Evolutionary conservation across 768 basidiomycete genomes (phyloP).

Genomic region (Cubamyces lactineus): DNA sequence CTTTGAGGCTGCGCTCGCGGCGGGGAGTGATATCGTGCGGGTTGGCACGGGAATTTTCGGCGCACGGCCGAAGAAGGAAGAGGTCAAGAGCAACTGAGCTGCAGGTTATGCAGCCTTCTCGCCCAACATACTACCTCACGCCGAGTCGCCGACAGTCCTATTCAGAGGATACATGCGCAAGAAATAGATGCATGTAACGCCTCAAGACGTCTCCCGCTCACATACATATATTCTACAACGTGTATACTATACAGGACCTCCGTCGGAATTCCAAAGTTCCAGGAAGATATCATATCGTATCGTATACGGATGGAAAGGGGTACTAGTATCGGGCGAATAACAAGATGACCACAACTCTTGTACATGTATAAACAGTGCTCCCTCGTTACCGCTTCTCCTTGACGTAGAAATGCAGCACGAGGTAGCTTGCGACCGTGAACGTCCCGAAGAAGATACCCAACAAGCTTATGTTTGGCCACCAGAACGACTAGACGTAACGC

Average conservation of each 20-base stretch:
- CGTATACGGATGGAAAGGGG: not conserved
- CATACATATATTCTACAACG: conserved; percentile 18
- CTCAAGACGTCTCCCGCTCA: not conserved
- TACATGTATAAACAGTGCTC: not conserved
- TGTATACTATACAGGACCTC: conserved; percentile 22
- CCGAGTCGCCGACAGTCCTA: too few relatives aligned
- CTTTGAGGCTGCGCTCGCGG: conserved; percentile 82
- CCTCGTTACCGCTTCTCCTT: conserved; percentile 64
- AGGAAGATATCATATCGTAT: conserved; percentile 3
- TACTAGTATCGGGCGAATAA: not conserved
- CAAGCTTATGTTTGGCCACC: conserved; percentile 95
- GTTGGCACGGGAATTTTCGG: conserved; percentile 95
- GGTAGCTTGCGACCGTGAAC: conserved; percentile 77
- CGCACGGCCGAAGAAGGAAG: conserved; percentile 57
- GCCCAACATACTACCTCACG: too few relatives aligned
- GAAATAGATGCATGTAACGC: not conserved
- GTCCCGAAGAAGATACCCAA: conserved; percentile 84
- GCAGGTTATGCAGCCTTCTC: not conserved
- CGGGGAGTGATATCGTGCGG: conserved; percentile 85
- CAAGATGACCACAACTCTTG: not conserved
- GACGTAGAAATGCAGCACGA: conserved; percentile 86
- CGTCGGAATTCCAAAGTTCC: conserved; percentile 8
- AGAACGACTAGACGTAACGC: conserved; percentile 71
- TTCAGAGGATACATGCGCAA: not conserved
- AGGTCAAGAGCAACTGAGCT: conserved; percentile 14